A percentile compares a stretch with the other conserved stretches of the same genome.
These are phyloP conservation scores for Dothideomycetes sp. DNA, from an alignment of 2,329 filamentous ascomycete species.

Conservation along the genomic window DNA sequence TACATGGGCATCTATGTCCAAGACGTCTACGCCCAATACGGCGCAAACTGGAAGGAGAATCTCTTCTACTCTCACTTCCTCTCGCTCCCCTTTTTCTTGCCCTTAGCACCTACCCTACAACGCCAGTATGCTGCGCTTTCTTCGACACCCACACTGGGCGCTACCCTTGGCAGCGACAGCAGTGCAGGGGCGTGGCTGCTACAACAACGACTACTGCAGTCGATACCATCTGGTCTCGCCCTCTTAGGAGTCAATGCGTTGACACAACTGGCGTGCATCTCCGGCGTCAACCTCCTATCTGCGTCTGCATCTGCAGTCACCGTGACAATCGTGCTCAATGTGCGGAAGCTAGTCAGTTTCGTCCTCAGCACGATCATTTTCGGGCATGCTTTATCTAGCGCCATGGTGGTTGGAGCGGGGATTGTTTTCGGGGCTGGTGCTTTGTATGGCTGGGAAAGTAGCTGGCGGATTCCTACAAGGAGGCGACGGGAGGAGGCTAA, in stretches of 20 bases:
- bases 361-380: constrained; percentile 90
- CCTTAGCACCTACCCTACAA: constrained; percentile 55
- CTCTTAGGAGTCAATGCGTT: constrained; percentile 67
- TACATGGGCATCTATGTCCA: constrained; percentile 95
- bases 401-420: constrained; percentile 69
- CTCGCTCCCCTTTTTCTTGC: constrained; percentile 65
- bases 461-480: constrained; percentile 31
- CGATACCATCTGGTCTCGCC: constrained; percentile 55
- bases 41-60: constrained; percentile 88
- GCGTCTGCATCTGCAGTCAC: constrained; percentile 83
- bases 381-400: constrained; percentile 66
- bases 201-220: constrained; percentile 5
- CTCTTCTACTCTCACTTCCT: constrained; percentile 83
- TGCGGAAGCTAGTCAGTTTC: constrained; percentile 85
- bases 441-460: constrained; percentile 70
- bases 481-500: constrained; percentile 19
- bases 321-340: constrained; percentile 91
- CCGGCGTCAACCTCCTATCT: constrained; percentile 88
- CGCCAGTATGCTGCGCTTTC: constrained; percentile 54
- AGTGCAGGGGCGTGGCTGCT: not conserved
- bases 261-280: constrained; percentile 90
- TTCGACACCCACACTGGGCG: constrained; percentile 47
- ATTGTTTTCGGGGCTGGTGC: constrained; percentile 88
- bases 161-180: constrained; percentile 10
- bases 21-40: constrained; percentile 74